Percentiles rank a stretch among this genome's conserved stretches.
phyloP scores from a whole-genome alignment of 2,329 filamentous ascomycete genomes.

The Aspergillus thermomutatus region DNA sequence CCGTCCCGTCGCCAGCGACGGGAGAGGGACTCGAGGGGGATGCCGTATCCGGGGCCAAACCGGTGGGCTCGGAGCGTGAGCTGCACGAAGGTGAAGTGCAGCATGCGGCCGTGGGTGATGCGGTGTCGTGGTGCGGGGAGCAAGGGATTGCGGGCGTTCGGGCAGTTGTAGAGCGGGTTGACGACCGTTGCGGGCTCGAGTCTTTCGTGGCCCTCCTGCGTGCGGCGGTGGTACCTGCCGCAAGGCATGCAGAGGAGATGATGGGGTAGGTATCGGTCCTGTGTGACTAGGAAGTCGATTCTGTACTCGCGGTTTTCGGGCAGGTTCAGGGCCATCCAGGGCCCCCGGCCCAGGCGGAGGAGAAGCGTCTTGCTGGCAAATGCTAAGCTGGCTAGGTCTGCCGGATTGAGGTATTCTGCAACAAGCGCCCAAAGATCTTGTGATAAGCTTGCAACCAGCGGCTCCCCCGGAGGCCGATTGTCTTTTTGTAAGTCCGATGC shows the following conservation, averaged over 20 bases:
- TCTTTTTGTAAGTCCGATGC: conserved; percentile 14
- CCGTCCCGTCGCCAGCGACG: conserved; percentile 54
- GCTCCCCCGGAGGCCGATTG: conserved; percentile 35
- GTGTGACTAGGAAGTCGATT: conserved; percentile 49
- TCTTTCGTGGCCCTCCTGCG: conserved; percentile 51
- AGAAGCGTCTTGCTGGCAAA: conserved; percentile 49
- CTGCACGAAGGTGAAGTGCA: conserved; percentile 59
- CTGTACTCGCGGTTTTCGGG: conserved; percentile 47
- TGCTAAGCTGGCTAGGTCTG: conserved; percentile 50
- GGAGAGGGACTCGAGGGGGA: conserved; percentile 45
- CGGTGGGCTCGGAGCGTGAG: conserved; percentile 50
- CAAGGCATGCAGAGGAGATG: conserved; percentile 61
- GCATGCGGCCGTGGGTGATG: conserved; percentile 52
- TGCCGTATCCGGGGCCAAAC: conserved; percentile 48
- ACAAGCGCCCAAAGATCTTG: conserved; percentile 47
- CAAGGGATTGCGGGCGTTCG: conserved; percentile 49
- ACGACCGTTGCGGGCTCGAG: conserved; percentile 52
- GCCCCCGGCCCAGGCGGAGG: conserved; percentile 39
- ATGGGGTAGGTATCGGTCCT: conserved; percentile 52
- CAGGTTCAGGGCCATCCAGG: conserved; percentile 38
- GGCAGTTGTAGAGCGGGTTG: conserved; percentile 57
- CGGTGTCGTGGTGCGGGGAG: conserved; percentile 49
- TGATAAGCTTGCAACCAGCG: conserved; percentile 45
- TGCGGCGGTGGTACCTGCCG: conserved; percentile 53
- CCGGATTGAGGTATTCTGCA: conserved; percentile 39